These are phyloP conservation scores for Saccharomycopsis vini DNA, from an alignment of 805 yeast species.

Conservation along the genomic window DNA sequence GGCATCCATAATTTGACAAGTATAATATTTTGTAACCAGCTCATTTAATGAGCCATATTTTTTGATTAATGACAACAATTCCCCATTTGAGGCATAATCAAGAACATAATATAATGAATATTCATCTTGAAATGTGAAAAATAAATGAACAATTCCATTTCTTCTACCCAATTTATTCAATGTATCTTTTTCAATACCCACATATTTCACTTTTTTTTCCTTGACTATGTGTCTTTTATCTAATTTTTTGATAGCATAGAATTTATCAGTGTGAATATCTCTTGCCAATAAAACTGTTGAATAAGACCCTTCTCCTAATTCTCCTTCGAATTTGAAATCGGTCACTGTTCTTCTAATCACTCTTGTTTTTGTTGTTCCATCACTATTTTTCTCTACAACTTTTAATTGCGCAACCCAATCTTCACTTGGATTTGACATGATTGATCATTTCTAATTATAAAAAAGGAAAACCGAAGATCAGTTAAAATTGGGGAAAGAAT, in stretches of 20 bases:
- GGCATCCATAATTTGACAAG: conserved; percentile 69
- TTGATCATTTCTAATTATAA: no score
- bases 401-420: conserved; percentile 19
- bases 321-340: conserved; percentile 83
- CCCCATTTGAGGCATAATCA: conserved; percentile 77
- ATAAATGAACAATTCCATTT: conserved; percentile 57
- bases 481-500: no score
- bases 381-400: conserved; percentile 9
- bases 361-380: conserved; percentile 7
- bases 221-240: conserved; percentile 71
- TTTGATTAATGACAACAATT: conserved; percentile 57
- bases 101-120: conserved; percentile 63
- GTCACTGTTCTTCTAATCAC: conserved; percentile 10
- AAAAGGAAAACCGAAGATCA: no score
- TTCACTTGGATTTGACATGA: conserved; percentile 6
- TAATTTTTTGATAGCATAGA: conserved; percentile 70
- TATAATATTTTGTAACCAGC: conserved; percentile 55
- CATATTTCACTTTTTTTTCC: conserved; percentile 79
- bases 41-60: conserved; percentile 64
- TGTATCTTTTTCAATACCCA: conserved; percentile 74
- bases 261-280: conserved; percentile 63
- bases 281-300: conserved; percentile 86
- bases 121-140: conserved; percentile 75
- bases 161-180: conserved; percentile 56
- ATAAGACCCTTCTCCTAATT: conserved; percentile 92